Conservation (phyloP, 1,284 basidiomycete species). For the Leucoagaricus sp. region DNA sequence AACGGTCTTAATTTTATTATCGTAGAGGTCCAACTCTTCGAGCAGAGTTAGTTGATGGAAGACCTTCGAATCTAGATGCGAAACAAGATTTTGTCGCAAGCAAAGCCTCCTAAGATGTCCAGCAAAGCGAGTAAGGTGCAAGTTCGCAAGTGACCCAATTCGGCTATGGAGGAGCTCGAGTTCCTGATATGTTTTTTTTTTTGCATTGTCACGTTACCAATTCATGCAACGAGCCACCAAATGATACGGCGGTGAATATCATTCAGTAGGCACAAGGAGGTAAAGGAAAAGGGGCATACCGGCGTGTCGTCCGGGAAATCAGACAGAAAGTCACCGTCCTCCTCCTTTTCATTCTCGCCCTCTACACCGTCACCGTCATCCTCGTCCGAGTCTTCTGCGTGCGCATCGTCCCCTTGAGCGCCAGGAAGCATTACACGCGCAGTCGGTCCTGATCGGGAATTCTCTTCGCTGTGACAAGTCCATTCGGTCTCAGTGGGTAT, state of each 20-base stretch:
- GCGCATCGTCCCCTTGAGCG: constrained; percentile 36
- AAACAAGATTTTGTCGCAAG: constrained; percentile 88
- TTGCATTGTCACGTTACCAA: constrained; percentile 9
- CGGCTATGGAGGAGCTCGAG: constrained; percentile 89
- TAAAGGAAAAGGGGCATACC: constrained; percentile 20
- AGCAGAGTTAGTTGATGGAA: constrained; percentile 70
- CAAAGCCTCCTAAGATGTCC: constrained; percentile 75
- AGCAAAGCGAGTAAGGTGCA: constrained; percentile 75
- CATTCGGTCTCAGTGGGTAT: not conserved
- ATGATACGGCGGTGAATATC: constrained; percentile 3
- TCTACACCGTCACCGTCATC: constrained; percentile 35
- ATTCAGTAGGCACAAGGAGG: not conserved
- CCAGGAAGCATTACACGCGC: constrained; percentile 50
- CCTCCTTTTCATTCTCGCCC: constrained; percentile 34
- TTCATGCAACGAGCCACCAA: not conserved
- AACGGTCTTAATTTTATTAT: constrained; percentile 86
- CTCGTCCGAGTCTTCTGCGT: constrained; percentile 48
- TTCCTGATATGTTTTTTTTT: constrained; percentile 61
- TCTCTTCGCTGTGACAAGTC: not conserved
- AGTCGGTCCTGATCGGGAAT: constrained; percentile 16
- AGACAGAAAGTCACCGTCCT: constrained; percentile 51
- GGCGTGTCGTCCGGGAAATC: constrained; percentile 69
- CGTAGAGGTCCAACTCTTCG: constrained; percentile 93
- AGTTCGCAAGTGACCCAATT: constrained; percentile 62
- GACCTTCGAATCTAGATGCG: constrained; percentile 67